These are phyloP conservation scores for Whalleya microplaca DNA, from an alignment of 2,329 filamentous ascomycete genomes.

Conservation along the genomic window DNA sequence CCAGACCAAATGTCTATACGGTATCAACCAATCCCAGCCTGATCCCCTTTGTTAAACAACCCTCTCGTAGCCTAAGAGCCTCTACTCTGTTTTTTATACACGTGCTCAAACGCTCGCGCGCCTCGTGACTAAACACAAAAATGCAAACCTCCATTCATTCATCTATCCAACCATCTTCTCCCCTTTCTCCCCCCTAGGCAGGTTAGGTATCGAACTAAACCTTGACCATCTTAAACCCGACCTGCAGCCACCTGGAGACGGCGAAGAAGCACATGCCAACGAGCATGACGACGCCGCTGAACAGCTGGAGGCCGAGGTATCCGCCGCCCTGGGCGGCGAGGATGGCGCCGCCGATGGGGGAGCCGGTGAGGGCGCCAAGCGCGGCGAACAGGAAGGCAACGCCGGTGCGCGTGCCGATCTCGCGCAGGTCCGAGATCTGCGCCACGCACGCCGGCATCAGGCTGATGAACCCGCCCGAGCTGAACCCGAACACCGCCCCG, in stretches of 20 bases:
- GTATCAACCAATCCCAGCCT: not conserved
- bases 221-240: conserved; percentile 29
- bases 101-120: too few species aligned
- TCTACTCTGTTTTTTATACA: too few species aligned
- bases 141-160: too few species aligned
- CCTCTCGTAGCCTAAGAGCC: too few species aligned
- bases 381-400: conserved; percentile 64
- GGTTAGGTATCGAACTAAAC: too few species aligned
- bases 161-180: too few species aligned
- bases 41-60: not conserved
- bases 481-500: conserved; percentile 66
- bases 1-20: too few species aligned
- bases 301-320: conserved; percentile 66
- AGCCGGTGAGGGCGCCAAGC: conserved; percentile 68
- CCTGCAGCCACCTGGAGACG: conserved; percentile 30
- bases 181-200: too few species aligned
- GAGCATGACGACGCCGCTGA: conserved; percentile 58
- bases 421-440: conserved; percentile 70
- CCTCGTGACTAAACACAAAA: not conserved
- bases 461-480: conserved; percentile 65
- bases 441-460: conserved; percentile 66
- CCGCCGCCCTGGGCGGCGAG: conserved; percentile 53
- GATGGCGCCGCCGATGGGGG: conserved; percentile 69
- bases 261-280: conserved; percentile 31
- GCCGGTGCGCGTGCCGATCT: conserved; percentile 72